Evolutionary conservation across 2,329 filamentous ascomycete species (phyloP).

Genomic region (Cladosporium colombiae): DNA sequence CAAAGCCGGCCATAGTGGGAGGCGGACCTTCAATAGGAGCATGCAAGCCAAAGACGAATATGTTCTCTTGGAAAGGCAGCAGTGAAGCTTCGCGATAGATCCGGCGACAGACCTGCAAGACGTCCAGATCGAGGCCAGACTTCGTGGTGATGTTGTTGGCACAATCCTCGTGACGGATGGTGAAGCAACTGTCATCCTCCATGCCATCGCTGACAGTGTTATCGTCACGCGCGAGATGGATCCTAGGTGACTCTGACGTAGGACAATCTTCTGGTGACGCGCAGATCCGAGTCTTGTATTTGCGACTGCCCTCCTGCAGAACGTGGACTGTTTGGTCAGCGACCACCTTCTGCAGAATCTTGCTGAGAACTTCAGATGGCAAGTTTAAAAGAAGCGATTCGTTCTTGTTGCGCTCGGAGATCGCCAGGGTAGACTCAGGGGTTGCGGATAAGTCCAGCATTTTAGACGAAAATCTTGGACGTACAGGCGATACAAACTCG

Average conservation of each 20-base stretch:
- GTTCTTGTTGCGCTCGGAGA: background rate
- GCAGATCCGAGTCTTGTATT: background rate
- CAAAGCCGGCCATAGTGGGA: background rate
- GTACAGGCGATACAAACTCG: background rate
- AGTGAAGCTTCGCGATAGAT: constrained; percentile 22
- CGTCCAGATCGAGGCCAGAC: background rate
- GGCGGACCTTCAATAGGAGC: background rate
- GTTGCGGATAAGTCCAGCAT: background rate
- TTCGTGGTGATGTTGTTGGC: background rate
- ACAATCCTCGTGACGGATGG: background rate
- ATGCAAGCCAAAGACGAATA: constrained; percentile 12
- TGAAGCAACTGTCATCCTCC: background rate
- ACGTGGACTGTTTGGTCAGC: background rate
- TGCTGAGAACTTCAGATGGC: background rate
- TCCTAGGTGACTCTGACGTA: background rate
- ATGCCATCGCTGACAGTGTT: background rate
- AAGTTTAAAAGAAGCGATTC: background rate
- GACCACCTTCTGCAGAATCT: background rate
- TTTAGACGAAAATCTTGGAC: background rate
- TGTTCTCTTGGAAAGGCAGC: constrained; percentile 21
- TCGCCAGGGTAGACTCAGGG: background rate
- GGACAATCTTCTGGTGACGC: background rate
- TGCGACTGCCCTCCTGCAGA: background rate
- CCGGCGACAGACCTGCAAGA: constrained; percentile 18
- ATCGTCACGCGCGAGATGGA: background rate